Base-by-base conservation (phyloP, 495 filamentous ascomycete species). In the Penicillium daleae region DNA sequence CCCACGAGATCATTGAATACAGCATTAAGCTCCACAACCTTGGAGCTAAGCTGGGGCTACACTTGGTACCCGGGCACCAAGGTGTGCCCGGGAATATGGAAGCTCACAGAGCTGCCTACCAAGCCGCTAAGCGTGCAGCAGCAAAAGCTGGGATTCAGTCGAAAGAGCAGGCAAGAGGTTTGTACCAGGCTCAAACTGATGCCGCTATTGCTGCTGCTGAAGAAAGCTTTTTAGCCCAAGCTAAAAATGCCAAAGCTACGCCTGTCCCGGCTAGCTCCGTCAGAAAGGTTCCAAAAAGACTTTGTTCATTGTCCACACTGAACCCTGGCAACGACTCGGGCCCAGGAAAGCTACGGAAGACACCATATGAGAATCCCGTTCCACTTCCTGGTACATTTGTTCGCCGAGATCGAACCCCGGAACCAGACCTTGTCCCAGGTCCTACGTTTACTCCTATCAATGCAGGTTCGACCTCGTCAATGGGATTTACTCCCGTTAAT, bases 1-100 rank as follows among this genome's bases (percentile, higher is more conserved):
- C 33, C 5, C 37, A 42, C 22, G 19, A 10, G 2, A 42, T 56
- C 12, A 56, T 31, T 15, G 22, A 9, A 3, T 40, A 27, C 33
- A 56, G 54, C 54, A 8, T 42, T 29, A 7, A 42, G 24, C 54
- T 56, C 17, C 21, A 42, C 9, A 29, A 10, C 7, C 54, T 56
- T 27, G 54, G 54, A 27, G 37, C 10, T 9, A 22, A 17, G 19
- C n/a, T 56, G n/a, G 54, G 42, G 32, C 37, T 56, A 2, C 54
- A 56, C n/a, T 21, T 56, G 2, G 54, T 56, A 6, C 54, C 54
- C 2, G 54, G 54, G 10, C 54, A 56, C 19, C 6, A 4, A 3
- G 29, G 17, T 6, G 54, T 56, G 5, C 54, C 54, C 4, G 54
- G 54, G 0, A 56, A 56, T 29, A 17, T 6, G 15, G 5, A 10